Evolutionary conservation across 495 filamentous ascomycete species (phyloP).

Genomic region (Penicillium paxilli): DNA sequence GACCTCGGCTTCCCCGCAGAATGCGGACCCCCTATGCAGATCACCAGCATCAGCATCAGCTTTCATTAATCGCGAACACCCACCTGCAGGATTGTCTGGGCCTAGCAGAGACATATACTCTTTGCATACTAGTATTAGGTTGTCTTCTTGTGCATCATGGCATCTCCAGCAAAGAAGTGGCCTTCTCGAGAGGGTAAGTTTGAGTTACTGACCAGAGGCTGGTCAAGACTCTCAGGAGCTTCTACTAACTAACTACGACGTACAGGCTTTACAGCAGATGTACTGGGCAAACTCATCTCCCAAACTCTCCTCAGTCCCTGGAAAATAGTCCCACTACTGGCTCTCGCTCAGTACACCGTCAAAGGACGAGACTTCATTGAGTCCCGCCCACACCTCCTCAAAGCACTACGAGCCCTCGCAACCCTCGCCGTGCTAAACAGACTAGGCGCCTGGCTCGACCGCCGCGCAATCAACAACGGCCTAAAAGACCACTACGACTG

Average conservation of each 20-base stretch:
- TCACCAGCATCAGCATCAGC: constrained; percentile 2
- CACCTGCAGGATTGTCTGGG: too few relatives aligned
- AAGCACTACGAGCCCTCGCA: constrained; percentile 24
- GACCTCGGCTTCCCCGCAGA: constrained; percentile 32
- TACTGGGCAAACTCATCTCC: constrained; percentile 52
- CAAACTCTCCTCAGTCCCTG: constrained; percentile 60
- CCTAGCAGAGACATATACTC: too few relatives aligned
- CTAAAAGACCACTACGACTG: constrained; percentile 63
- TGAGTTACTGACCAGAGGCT: background rate
- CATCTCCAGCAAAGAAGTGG: constrained; percentile 24
- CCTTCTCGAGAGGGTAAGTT: constrained; percentile 34
- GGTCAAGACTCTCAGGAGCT: too few relatives aligned
- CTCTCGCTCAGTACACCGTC: constrained; percentile 58
- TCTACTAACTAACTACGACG: background rate
- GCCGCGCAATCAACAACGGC: constrained; percentile 60
- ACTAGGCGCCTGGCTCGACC: constrained; percentile 51
- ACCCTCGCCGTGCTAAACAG: constrained; percentile 47
- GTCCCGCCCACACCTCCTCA: constrained; percentile 39
- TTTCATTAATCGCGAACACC: background rate
- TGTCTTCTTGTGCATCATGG: constrained; percentile 15
- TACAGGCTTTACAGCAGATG: constrained; percentile 63
- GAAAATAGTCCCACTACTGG: constrained; percentile 55
- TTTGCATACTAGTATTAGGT: too few relatives aligned
- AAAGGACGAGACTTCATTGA: constrained; percentile 52
- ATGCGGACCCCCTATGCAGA: background rate